Base-by-base conservation (phyloP, 139 green algal genomes). In the Chlorella sp. region DNA sequence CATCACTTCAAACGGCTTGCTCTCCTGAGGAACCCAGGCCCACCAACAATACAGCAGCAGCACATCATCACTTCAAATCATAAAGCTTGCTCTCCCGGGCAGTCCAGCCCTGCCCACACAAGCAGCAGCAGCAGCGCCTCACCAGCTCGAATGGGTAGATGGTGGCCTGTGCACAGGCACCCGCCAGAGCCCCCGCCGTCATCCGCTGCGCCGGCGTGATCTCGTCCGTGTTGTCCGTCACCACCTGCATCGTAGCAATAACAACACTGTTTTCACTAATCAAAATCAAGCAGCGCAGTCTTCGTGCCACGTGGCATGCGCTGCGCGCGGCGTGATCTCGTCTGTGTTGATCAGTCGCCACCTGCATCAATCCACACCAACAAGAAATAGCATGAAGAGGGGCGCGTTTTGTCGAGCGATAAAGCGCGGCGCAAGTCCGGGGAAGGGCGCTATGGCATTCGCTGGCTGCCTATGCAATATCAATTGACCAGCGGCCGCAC, bases 81-180 rank as follows among this genome's bases (percentile, higher is more conserved):
- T n/a, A n/a, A n/a, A n/a, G 68, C 19, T 36, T 5, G 48, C 48
- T 57, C 7, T 57, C 7, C 48, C 9, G 48, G 7, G 48, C 9
- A 57, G 48, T 9, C 48, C 32, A 34, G 75, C n/a, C n/a, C n/a
- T n/a, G 34, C 42, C 32, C 34, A 53, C n/a, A n/a, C n/a, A n/a
- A n/a, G n/a, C n/a, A 28, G 34, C 34, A 71, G 11, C 75, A 81
- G 34, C 75, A 53, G 69, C 69, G 39, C 3, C 69, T 40, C 76
- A 98, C 93, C 1, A 97, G 95, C 92, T 99, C 97, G 86, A 99
- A 92, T 0, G 97, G 97, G 88, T 98, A 99, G 60, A 98, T 95
- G 68, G 93, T 86, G n/a, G 91, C 75, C 93, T 96, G 95, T 4
- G 95, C 96, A 32, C 92, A 88, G 61, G 94, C 96, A 12, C 95